These are phyloP conservation scores for Hypsizygus ulmarius DNA, from an alignment of 1,284 basidiomycete species.

Conservation along the genomic window DNA sequence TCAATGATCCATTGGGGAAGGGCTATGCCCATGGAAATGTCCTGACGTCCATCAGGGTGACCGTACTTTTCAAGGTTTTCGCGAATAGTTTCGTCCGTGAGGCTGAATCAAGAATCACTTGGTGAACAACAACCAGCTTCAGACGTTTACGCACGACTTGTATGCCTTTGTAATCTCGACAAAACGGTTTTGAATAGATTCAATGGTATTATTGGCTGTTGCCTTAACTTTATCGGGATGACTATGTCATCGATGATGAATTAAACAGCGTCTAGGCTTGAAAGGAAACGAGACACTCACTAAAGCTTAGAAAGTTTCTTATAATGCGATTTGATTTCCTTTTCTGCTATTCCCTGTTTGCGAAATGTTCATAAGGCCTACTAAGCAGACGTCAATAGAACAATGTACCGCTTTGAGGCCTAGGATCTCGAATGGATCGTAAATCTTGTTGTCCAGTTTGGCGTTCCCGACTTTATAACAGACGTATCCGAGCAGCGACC, in stretches of 20 bases:
- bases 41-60: constrained; percentile 95
- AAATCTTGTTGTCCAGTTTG: constrained; percentile 68
- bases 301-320: constrained; percentile 90
- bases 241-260: constrained; percentile 39
- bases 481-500: constrained; percentile 72
- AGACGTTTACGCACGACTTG: constrained; percentile 66
- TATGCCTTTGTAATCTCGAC: constrained; percentile 98
- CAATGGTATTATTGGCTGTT: constrained; percentile 81
- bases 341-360: constrained; percentile 65
- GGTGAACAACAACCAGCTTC: not conserved
- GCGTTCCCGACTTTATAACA: constrained; percentile 64
- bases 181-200: constrained; percentile 86
- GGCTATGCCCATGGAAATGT: constrained; percentile 94
- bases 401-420: constrained; percentile 67
- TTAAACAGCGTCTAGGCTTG: not conserved
- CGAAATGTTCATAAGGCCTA: constrained; percentile 1
- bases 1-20: constrained; percentile 95
- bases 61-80: constrained; percentile 92
- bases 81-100: constrained; percentile 93
- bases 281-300: constrained; percentile 44
- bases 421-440: constrained; percentile 95
- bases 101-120: constrained; percentile 36
- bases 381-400: constrained; percentile 15
- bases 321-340: constrained; percentile 96
- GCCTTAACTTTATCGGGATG: constrained; percentile 97